These are phyloP conservation scores for Pisolithus albus DNA, from an alignment of 768 basidiomycete genomes.

Conservation along the genomic window DNA sequence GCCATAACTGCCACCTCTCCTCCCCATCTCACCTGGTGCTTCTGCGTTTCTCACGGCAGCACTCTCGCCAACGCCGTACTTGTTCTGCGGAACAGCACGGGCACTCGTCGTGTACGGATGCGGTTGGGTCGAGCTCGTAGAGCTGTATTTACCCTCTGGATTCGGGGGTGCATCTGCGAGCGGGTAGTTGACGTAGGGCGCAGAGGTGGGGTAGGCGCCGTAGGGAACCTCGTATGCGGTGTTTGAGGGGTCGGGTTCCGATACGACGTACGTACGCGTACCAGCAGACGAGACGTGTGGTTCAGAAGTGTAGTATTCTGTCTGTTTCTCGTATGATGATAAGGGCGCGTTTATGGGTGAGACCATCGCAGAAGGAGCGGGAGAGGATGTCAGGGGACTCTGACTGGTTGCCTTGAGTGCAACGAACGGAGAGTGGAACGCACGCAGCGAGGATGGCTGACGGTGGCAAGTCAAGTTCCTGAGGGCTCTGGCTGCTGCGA, in stretches of 20 bases:
- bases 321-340: constrained; percentile 52
- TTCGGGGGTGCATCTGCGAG: constrained; percentile 34
- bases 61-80: constrained; percentile 41
- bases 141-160: constrained; percentile 32
- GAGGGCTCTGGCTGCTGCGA: not conserved
- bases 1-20: constrained; percentile 35
- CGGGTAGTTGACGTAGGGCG: constrained; percentile 39
- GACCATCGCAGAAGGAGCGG: constrained; percentile 22
- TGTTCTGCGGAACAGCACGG: constrained; percentile 34
- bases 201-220: constrained; percentile 54
- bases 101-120: constrained; percentile 36
- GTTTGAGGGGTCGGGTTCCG: constrained; percentile 58
- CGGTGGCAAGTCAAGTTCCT: not conserved
- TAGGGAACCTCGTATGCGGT: constrained; percentile 64
- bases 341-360: constrained; percentile 18
- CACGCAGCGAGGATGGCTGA: constrained; percentile 24
- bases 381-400: constrained; percentile 27
- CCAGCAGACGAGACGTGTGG: constrained; percentile 38
- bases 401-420: constrained; percentile 37
- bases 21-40: constrained; percentile 43
- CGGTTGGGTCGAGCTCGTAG: constrained; percentile 33
- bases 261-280: constrained; percentile 64
- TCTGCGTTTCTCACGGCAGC: constrained; percentile 15
- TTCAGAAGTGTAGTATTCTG: constrained; percentile 42
- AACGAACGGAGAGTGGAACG: constrained; percentile 63